Evolutionary conservation across 2,329 filamentous ascomycete species (phyloP), one percentile per base, ranked within the genome.

Genomic region (Graphium sp.): DNA sequence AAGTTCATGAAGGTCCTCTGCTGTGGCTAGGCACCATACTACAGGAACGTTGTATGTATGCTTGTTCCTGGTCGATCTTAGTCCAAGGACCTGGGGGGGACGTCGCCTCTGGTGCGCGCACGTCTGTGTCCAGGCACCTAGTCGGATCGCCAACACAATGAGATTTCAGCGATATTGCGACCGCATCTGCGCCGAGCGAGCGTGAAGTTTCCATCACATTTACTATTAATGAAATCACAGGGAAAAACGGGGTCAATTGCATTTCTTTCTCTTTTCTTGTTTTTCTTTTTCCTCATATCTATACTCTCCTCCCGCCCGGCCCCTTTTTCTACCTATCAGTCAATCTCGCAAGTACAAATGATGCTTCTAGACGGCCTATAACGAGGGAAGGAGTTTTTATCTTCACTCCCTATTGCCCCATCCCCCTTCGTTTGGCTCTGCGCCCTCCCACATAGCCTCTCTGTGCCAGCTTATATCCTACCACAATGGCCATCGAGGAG

Each of bases 1-100:
- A 94, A 94, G 63, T 64, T 94, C 49, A 78, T 87, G 69, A 92
- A 89, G 64, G 70, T 74, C 34, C 62, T 94, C 33, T 95, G 87
- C 71, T 95, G 87, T 57, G 82, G 82, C 67, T 71, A 62, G 40
- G 41, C 39, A n/a, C n/a, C n/a, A n/a, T n/a, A n/a, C n/a, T n/a
- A n/a, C n/a, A n/a, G n/a, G n/a, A n/a, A n/a, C n/a, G n/a, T n/a
- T n/a, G n/a, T n/a, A n/a, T n/a, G n/a, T n/a, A n/a, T n/a, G n/a
- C n/a, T n/a, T n/a, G n/a, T n/a, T n/a, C n/a, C n/a, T n/a, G n/a
- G n/a, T n/a, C n/a, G n/a, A n/a, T n/a, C n/a, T n/a, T n/a, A n/a
- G n/a, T n/a, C n/a, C n/a, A n/a, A n/a, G n/a, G n/a, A n/a, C n/a
- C 20, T 8, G 20, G 20, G 20, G n/a, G 20, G n/a, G 8, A 22